phyloP scores from a whole-genome alignment of 202 grass and related monocot species.

The Bolboschoenoplectus hybrid region DNA sequence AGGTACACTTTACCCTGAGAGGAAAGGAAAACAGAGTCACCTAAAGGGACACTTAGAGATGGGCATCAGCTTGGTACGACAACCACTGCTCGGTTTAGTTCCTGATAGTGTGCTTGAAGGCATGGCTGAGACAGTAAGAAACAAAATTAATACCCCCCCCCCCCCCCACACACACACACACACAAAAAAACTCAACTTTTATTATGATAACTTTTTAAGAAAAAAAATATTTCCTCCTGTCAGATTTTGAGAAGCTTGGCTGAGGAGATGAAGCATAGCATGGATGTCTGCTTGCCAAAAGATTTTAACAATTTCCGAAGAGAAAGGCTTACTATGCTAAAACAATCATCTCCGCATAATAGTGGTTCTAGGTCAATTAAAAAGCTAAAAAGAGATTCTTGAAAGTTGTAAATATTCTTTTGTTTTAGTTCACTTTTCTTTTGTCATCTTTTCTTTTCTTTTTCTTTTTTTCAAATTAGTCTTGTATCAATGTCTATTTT shows the following conservation, averaged over 20 bases:
- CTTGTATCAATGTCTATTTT: not conserved
- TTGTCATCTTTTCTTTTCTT: not conserved
- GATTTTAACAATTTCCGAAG: slow-evolving; percentile 64
- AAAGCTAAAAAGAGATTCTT: slow-evolving; percentile 38
- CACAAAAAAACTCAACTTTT: no score
- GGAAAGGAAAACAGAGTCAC: slow-evolving; percentile 52
- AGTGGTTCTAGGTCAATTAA: slow-evolving; percentile 10
- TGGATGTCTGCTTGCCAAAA: slow-evolving; percentile 51
- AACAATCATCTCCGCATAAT: not conserved
- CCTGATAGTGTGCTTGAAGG: slow-evolving; percentile 65
- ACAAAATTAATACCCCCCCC: not conserved
- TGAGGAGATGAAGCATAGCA: slow-evolving; percentile 72
- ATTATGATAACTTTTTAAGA: no score
- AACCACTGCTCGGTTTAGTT: slow-evolving; percentile 66
- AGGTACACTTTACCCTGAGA: slow-evolving; percentile 73
- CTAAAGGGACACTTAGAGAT: slow-evolving; percentile 74
- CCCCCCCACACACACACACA: no score
- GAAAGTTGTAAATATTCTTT: slow-evolving; percentile 30
- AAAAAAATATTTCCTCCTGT: not conserved
- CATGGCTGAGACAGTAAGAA: slow-evolving; percentile 63
- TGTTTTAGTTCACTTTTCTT: not conserved
- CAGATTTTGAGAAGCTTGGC: slow-evolving; percentile 66
- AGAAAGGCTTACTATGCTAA: slow-evolving; percentile 58
- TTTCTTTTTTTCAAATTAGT: not conserved
- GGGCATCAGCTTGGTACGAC: slow-evolving; percentile 69